Evolutionary conservation across 306 rosid genomes (phyloP), one percentile per base, ranked within the genome.

Genomic region (Fragaria nilgerrensis): DNA sequence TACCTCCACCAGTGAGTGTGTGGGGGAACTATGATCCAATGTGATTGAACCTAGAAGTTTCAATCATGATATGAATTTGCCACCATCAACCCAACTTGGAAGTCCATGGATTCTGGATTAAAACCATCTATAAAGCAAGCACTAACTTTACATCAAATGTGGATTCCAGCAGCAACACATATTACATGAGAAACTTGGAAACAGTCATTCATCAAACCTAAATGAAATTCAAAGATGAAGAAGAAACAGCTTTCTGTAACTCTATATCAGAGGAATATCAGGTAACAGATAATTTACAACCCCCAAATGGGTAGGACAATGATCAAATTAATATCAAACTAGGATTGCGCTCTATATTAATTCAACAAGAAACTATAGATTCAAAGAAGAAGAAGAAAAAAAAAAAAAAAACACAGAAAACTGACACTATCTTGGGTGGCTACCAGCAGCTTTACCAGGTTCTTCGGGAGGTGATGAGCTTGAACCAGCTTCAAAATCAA

Each of bases 401-500:
- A 7, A 11, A 8, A 2, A 5, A 9, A 5, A 37, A 43, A 0
- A 22, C 1, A 13, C 19, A 29, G 6, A n/a, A 47, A 22, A 59
- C 0, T 41, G 27, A 10, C 13, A 9, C 36, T 61, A 25, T 48
- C 13, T 69, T 52, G 73, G 69, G 68, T 25, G 68, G 72, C 75
- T 74, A 7, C 17, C 62, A 22, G 74, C 61, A 37, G 74, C 71
- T 37, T 64, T 83, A 32, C 75, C 65, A 47, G 84, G 82, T 36
- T 71, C 73, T 0, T 76, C 72, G 32, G 72, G 48, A 49, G 86
- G 79, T 7, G 87, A 79, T 9, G 75, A 58, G 56, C 68, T 56
- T 12, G 73, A 76, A 19, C 79, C 79, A 59, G 62, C 76, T 70
- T 88, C 88, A 78, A 76, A 73, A 44, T 82, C 82, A 19, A 59